These are phyloP conservation scores for Neoboletus subvelutipes DNA, from an alignment of 768 basidiomycete genomes.

Conservation along the genomic window DNA sequence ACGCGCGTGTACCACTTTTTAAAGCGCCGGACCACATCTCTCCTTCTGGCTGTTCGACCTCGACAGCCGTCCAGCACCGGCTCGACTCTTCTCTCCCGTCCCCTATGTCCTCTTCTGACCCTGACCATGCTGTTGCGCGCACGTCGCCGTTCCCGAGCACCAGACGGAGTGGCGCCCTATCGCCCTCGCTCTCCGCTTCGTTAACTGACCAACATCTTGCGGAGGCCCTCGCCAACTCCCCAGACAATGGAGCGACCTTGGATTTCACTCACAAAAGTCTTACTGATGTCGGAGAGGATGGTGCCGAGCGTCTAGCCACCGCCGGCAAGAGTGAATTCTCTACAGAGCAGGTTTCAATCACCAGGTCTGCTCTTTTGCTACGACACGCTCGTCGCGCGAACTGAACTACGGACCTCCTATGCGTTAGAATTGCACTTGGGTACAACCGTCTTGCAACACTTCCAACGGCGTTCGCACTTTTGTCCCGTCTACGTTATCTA, in stretches of 20 bases:
- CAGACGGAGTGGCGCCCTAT: constrained; percentile 28
- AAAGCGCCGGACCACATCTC: constrained; percentile 20
- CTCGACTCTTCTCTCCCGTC: constrained; percentile 1
- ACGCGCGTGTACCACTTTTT: constrained; percentile 19
- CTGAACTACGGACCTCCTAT: constrained; percentile 5
- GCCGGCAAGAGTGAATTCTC: constrained; percentile 47
- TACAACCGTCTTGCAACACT: constrained; percentile 80
- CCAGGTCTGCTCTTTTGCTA: constrained; percentile 48
- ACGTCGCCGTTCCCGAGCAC: constrained; percentile 29
- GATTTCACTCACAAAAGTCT: constrained; percentile 80
- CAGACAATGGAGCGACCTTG: constrained; percentile 80
- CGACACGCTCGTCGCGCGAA: constrained; percentile 3
- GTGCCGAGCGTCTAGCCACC: constrained; percentile 74
- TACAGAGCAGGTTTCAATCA: constrained; percentile 52
- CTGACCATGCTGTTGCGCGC: constrained; percentile 29
- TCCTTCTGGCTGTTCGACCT: constrained; percentile 13
- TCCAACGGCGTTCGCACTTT: constrained; percentile 68
- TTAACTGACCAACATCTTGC: constrained; percentile 58
- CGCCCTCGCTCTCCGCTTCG: constrained; percentile 37
- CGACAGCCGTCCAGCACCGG: constrained; percentile 18
- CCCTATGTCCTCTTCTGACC: constrained; percentile 33
- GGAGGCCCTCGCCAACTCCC: constrained; percentile 63
- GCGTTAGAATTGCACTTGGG: constrained; percentile 74
- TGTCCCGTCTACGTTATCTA: constrained; percentile 78
- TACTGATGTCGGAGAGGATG: constrained; percentile 69